phyloP scores from a whole-genome alignment of 768 basidiomycete genomes.

The Phylloporus sp. region DNA sequence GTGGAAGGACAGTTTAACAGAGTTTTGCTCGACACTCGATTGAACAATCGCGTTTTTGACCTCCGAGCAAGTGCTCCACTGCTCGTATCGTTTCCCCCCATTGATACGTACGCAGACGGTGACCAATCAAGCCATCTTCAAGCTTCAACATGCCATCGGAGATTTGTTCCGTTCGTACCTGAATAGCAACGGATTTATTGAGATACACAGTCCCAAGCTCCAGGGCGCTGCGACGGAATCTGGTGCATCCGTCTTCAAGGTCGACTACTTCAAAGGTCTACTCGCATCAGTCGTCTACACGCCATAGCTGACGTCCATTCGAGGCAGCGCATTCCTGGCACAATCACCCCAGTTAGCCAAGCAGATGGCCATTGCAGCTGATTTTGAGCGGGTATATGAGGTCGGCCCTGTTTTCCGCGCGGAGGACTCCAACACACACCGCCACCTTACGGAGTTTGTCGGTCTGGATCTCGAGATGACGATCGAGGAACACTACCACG shows the following conservation, averaged over 20 bases:
- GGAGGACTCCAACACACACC: conserved; percentile 94
- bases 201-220: conserved; percentile 97
- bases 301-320: background rate
- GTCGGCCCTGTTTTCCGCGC: conserved; percentile 97
- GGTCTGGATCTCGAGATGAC: conserved; percentile 99
- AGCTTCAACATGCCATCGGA: conserved; percentile 82
- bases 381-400: conserved; percentile 98
- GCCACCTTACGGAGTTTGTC: conserved; percentile 97
- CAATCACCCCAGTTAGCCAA: conserved; percentile 97
- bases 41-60: conserved; percentile 92
- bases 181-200: conserved; percentile 69
- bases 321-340: conserved; percentile 87
- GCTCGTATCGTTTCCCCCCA: background rate
- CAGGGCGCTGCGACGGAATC: conserved; percentile 97
- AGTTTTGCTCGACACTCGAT: conserved; percentile 87
- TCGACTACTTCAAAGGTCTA: conserved; percentile 89
- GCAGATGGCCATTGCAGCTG: conserved; percentile 98
- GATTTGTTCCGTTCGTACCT: conserved; percentile 84
- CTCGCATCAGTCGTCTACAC: background rate
- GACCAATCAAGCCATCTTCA: conserved; percentile 96
- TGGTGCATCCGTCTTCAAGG: conserved; percentile 96
- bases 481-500: conserved; percentile 98
- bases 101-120: conserved; percentile 55
- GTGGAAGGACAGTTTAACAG: conserved; percentile 62
- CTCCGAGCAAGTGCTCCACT: conserved; percentile 59